phyloP scores from a whole-genome alignment of 257 asterid species.

The Misopates orontium region DNA sequence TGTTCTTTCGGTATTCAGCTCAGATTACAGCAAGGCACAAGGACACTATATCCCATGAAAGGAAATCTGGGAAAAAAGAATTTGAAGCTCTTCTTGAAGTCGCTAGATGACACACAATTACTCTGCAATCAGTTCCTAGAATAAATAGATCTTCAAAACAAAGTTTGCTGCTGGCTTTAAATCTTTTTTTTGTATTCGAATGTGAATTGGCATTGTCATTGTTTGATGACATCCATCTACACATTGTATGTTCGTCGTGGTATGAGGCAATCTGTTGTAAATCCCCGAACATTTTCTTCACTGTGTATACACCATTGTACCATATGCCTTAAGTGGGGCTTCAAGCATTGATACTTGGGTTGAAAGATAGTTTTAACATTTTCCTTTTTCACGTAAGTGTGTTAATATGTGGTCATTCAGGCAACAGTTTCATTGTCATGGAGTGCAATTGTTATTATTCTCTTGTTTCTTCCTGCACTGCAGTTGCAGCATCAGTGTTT shows the following conservation, averaged over 20 bases:
- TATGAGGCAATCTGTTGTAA: conserved; percentile 60
- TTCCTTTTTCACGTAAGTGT: conserved; percentile 11
- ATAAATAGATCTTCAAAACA: conserved; percentile 15
- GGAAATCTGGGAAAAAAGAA: too few species aligned
- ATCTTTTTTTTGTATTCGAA: conserved; percentile 35
- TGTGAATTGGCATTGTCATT: conserved; percentile 46
- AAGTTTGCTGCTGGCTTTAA: conserved; percentile 29
- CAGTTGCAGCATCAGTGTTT: neutral
- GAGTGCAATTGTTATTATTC: neutral
- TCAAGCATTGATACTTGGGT: conserved; percentile 15
- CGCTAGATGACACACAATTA: conserved; percentile 56
- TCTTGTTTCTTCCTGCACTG: neutral
- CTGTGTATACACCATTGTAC: conserved; percentile 46
- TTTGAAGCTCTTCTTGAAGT: too few species aligned
- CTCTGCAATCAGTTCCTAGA: conserved; percentile 18
- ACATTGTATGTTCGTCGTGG: conserved; percentile 48
- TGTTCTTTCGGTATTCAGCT: too few species aligned
- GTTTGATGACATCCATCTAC: conserved; percentile 48
- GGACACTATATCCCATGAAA: too few species aligned
- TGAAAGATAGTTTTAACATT: conserved; percentile 13
- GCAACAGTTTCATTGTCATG: neutral
- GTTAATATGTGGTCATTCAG: neutral
- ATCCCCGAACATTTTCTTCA: conserved; percentile 51
- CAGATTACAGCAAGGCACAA: conserved; percentile 62
- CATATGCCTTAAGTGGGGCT: conserved; percentile 32